Percentiles rank a stretch among this genome's conserved stretches.
These are phyloP conservation scores for Vanderwaltozyma yarrowii DNA, from an alignment of 805 yeast species.

Conservation along the genomic window DNA sequence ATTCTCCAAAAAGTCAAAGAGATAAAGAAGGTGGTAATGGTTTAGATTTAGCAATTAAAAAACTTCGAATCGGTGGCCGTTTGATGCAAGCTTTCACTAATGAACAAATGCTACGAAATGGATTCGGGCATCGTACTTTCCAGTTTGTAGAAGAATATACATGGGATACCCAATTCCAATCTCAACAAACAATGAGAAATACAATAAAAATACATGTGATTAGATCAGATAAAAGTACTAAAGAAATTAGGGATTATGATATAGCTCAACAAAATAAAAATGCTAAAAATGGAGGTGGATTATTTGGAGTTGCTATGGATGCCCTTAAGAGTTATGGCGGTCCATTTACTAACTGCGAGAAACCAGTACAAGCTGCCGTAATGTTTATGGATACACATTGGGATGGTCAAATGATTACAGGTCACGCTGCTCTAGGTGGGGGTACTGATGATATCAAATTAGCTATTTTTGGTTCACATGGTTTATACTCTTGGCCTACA, in stretches of 20 bases:
- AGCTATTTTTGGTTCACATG: conserved; percentile 93
- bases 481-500: conserved; percentile 89
- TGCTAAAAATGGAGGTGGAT: conserved; percentile 64
- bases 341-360: conserved; percentile 36
- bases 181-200: conserved; percentile 31
- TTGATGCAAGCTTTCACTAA: conserved; percentile 86
- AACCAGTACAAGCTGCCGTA: conserved; percentile 73
- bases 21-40: conserved; percentile 47
- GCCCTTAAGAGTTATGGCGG: conserved; percentile 50
- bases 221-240: conserved; percentile 52
- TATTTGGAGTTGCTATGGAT: conserved; percentile 74
- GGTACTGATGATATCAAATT: conserved; percentile 58
- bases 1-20: conserved; percentile 46
- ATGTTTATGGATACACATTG: conserved; percentile 79
- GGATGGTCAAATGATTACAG: conserved; percentile 54
- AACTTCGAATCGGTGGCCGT: conserved; percentile 72
- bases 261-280: conserved; percentile 76
- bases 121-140: conserved; percentile 71
- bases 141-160: conserved; percentile 59
- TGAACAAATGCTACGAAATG: conserved; percentile 75
- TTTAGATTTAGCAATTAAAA: conserved; percentile 58
- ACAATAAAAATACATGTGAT: conserved; percentile 72
- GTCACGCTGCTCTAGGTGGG: conserved; percentile 95
- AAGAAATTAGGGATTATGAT: conserved; percentile 66
- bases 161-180: conserved; percentile 39